Conservation (phyloP, 345 rosid species). For the Melastoma malabathricum region DNA sequence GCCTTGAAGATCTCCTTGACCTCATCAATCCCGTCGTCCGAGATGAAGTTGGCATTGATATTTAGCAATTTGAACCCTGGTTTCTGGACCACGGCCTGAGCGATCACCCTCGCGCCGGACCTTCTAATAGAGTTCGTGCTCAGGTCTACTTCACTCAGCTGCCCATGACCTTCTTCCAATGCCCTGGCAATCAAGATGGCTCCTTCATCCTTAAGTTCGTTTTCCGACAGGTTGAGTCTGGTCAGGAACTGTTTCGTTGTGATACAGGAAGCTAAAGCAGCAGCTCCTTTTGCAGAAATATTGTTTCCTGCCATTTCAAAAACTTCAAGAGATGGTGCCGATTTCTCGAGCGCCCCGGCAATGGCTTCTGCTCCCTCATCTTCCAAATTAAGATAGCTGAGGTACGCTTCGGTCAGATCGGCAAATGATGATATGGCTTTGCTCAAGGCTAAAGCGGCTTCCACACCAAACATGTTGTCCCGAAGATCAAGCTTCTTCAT, state of each 20-base stretch:
- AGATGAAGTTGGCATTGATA: slow-evolving; percentile 59
- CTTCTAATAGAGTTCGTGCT: slow-evolving; percentile 49
- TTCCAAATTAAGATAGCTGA: slow-evolving; percentile 77
- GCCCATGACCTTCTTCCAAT: slow-evolving; percentile 47
- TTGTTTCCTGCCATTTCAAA: slow-evolving; percentile 89
- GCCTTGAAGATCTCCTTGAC: slow-evolving; percentile 52
- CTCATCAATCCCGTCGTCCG: slow-evolving; percentile 81
- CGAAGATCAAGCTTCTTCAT: slow-evolving; percentile 79
- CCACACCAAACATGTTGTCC: slow-evolving; percentile 84
- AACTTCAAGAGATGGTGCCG: slow-evolving; percentile 61
- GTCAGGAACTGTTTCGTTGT: slow-evolving; percentile 46
- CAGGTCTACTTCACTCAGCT: slow-evolving; percentile 61
- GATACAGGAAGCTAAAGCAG: slow-evolving; percentile 44
- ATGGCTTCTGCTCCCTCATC: slow-evolving; percentile 66
- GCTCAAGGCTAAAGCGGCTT: slow-evolving; percentile 59
- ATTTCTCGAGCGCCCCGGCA: slow-evolving; percentile 43
- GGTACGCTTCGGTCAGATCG: slow-evolving; percentile 51
- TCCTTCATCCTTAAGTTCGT: slow-evolving; percentile 87
- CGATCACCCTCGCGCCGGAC: slow-evolving; percentile 59
- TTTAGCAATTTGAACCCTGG: slow-evolving; percentile 46
- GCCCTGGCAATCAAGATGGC: slow-evolving; percentile 55
- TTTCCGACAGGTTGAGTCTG: slow-evolving; percentile 70
- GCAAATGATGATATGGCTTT: slow-evolving; percentile 34
- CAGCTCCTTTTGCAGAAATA: slow-evolving; percentile 43
- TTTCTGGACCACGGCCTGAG: slow-evolving; percentile 46